Base-by-base conservation (phyloP, 2,329 filamentous ascomycete genomes). In the Epichloe gansuensis region DNA sequence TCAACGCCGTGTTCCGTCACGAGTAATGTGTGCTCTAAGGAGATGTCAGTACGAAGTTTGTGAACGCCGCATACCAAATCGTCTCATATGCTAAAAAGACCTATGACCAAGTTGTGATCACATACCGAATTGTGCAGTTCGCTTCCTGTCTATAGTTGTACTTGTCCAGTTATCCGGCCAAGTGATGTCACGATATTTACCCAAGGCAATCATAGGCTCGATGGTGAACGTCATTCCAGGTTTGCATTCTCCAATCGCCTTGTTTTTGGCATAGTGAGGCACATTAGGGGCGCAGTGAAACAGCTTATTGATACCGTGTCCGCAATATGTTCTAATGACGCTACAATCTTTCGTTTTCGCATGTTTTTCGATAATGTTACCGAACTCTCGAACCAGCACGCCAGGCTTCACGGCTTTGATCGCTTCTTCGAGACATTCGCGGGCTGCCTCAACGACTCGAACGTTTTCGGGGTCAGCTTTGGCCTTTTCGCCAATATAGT, bases 161-260 rank as follows among this genome's bases (percentile, higher is more conserved):
- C 90, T 95, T 1, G 93, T 98, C 93, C 93, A 98, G 73, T 97
- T 89, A 67, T 98, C 93, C 0, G 93, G 93, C 93, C 93, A 98
- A 0, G 90, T 97, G 67, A 93, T 86, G 65, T 98, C 93, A 57
- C 82, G 82, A 69, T 95, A 88, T 56, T 88, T 91, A 54, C 93
- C 93, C 52, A 96, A 69, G 42, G 89, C 90, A 66, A 98, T 91
- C 93, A 98, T 98, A 15, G 93, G 93, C 72, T 98, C 93, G 56
- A 98, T 98, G 0, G 93, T 98, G 64, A 98, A 98, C 58, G 90
- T 95, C 90, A 97, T 96, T 51, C 93, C 93, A 0, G 88, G 85
- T 73, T 96, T 96, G 55, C 91, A 93, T 61, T 87, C 83, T 48
- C 93, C 93, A 1, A 96, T 86, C 0, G 91, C 89, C 80, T 97